Conservation (phyloP, 768 basidiomycete species). For the Russula sp. region DNA sequence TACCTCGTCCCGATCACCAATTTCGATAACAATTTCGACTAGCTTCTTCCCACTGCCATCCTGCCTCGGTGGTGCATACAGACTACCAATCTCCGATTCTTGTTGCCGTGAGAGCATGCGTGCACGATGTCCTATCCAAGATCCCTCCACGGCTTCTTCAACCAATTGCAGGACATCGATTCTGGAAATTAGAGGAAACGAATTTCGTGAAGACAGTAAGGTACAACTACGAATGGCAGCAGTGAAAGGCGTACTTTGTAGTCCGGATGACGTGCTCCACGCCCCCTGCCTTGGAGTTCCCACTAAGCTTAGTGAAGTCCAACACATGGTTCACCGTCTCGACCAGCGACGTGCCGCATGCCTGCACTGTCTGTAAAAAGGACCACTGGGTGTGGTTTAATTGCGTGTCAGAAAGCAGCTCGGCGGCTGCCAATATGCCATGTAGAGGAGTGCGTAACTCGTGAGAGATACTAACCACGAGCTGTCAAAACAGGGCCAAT, state of each 20-base stretch:
- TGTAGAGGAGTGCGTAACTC: conserved; percentile 90
- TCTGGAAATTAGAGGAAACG: conserved; percentile 32
- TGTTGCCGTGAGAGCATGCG: conserved; percentile 59
- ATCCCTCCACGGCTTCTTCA: conserved; percentile 89
- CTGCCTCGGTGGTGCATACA: conserved; percentile 77
- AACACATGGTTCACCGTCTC: conserved; percentile 97
- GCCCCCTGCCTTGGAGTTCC: conserved; percentile 74
- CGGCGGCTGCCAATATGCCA: conserved; percentile 91
- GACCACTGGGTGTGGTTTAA: conserved; percentile 79
- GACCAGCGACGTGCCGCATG: conserved; percentile 91
- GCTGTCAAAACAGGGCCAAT: not conserved
- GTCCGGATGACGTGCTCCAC: conserved; percentile 72
- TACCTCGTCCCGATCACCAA: conserved; percentile 69
- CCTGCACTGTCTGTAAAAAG: conserved; percentile 90
- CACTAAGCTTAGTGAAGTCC: conserved; percentile 93
- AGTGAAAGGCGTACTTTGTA: conserved; percentile 47
- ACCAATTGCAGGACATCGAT: conserved; percentile 79
- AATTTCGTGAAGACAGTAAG: not conserved
- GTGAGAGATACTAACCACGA: conserved; percentile 71
- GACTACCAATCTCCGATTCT: conserved; percentile 82
- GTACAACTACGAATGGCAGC: not conserved
- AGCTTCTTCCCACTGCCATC: conserved; percentile 47
- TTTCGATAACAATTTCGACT: conserved; percentile 88
- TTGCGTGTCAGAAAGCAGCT: conserved; percentile 82
- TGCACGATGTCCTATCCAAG: conserved; percentile 90